phyloP scores from a whole-genome alignment of 768 basidiomycete species.

The Tulasnella sp. region DNA sequence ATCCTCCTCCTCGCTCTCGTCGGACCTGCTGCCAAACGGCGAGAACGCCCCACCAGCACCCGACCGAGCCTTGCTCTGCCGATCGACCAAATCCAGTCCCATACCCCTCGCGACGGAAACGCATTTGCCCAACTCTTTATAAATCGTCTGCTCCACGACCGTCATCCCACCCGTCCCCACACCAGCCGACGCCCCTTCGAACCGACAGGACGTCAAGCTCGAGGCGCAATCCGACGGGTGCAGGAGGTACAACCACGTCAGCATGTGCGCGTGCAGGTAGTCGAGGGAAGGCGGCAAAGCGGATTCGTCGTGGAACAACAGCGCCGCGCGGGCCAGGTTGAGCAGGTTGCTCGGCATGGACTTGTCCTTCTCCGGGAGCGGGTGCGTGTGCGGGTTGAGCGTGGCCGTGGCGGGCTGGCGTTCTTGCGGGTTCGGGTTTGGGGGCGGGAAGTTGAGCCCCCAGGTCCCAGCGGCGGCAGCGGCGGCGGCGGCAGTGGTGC shows the following conservation, averaged over 20 bases:
- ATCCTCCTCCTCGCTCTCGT: background rate
- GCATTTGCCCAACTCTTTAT: constrained; percentile 61
- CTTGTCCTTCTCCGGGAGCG: background rate
- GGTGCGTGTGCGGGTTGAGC: background rate
- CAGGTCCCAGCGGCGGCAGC: background rate
- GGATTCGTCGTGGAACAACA: constrained; percentile 5
- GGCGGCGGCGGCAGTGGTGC: no score
- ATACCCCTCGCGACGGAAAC: constrained; percentile 66
- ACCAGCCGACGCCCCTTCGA: constrained; percentile 37
- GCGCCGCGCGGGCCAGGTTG: constrained; percentile 6
- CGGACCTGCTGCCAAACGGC: background rate
- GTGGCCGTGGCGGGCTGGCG: background rate
- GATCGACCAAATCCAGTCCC: constrained; percentile 61
- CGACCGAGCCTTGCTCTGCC: constrained; percentile 53
- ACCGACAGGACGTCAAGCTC: constrained; percentile 38
- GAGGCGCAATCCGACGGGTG: constrained; percentile 31
- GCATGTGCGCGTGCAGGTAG: constrained; percentile 24
- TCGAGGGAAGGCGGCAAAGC: constrained; percentile 22
- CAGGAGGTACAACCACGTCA: constrained; percentile 31
- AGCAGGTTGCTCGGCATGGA: background rate
- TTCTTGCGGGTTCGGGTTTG: no score
- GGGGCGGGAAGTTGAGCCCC: background rate
- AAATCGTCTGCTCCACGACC: constrained; percentile 29
- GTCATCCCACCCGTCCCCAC: constrained; percentile 34
- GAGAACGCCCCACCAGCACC: constrained; percentile 43